Conservation (phyloP, 1,284 basidiomycete species). For the Cutaneotrichosporon sp. region DNA sequence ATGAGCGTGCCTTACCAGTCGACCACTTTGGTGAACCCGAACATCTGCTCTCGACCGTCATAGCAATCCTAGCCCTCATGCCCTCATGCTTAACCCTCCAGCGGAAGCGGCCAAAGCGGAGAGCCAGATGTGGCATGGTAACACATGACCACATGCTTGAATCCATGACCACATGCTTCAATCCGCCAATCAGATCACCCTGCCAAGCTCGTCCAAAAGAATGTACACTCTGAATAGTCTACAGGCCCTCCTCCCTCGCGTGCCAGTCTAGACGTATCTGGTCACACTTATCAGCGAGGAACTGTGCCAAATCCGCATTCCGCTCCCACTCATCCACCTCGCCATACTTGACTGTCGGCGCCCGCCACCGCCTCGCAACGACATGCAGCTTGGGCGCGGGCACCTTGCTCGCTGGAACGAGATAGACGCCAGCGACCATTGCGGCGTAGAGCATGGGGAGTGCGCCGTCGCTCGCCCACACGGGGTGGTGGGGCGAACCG, state of each 20-base stretch:
- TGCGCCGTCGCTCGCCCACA: conserved; percentile 33
- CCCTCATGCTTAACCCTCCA: too few relatives aligned
- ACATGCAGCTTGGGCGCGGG: conserved; percentile 33
- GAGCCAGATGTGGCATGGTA: too few relatives aligned
- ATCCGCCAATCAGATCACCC: too few relatives aligned
- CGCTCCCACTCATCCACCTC: conserved; percentile 40
- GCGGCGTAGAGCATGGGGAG: conserved; percentile 39
- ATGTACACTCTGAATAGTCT: not conserved
- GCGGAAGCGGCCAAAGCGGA: too few relatives aligned
- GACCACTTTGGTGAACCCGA: too few relatives aligned
- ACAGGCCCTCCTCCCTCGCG: conserved; percentile 9
- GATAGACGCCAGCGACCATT: conserved; percentile 26
- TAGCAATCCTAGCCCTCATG: too few relatives aligned
- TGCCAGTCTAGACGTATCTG: conserved; percentile 29
- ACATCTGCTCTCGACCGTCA: too few relatives aligned
- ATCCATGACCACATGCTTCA: too few relatives aligned
- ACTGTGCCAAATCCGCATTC: conserved; percentile 22
- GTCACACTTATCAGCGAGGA: conserved; percentile 29
- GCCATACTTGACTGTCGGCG: conserved; percentile 30
- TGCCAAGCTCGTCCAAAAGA: too few relatives aligned
- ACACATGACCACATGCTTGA: too few relatives aligned
- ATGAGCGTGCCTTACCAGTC: too few relatives aligned
- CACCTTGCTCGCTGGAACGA: conserved; percentile 24
- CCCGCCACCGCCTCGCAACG: conserved; percentile 20
- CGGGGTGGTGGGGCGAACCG: conserved; percentile 40